Base-by-base conservation (phyloP, 208 protist genomes). In the Trypanosoma cruzi region DNA sequence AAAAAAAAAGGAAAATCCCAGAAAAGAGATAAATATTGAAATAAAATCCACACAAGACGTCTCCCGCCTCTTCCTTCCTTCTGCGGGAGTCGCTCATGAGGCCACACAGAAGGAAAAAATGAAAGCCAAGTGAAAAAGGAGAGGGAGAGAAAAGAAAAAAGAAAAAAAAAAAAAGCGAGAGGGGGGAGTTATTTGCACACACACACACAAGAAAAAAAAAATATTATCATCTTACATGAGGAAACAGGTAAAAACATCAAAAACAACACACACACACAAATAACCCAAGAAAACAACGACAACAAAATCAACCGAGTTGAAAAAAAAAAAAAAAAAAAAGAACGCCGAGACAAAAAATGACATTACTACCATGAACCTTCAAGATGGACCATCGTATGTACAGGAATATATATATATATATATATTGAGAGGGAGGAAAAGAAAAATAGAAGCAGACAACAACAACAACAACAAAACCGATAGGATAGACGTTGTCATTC, bases 381-480 rank as follows among this genome's bases (percentile, higher is more conserved):
- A n/a, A n/a, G n/a, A n/a, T n/a, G n/a, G n/a, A n/a, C n/a, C n/a
- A n/a, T n/a, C 16, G 16, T n/a, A n/a, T n/a, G n/a, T n/a, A n/a
- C n/a, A n/a, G n/a, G n/a, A n/a, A n/a, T n/a, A n/a, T n/a, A n/a
- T 14, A 49, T 49, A 49, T 49, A 49, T 49, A 22, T 61, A 61
- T 24, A 44, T 28, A 61, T 16, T 46, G n/a, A 46, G 13, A 44
- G 13, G 13, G 37, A 16, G 37, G 37, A 44, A 44, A 13, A 44
- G 37, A 44, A 13, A 44, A 44, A 44, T 5, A 44, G 37, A 13
- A 44, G 37, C 37, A 44, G 13, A 44, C 8, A 44, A 13, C 8
- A 44, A 44, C 8, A 44, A 44, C 5, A 44, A 44, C 5, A 44
- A 44, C n/a, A n/a, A n/a, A n/a, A n/a, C n/a, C n/a, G n/a, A n/a